These are phyloP conservation scores for Vanderwaltozyma yarrowii DNA, from an alignment of 805 yeast species.

Conservation along the genomic window DNA sequence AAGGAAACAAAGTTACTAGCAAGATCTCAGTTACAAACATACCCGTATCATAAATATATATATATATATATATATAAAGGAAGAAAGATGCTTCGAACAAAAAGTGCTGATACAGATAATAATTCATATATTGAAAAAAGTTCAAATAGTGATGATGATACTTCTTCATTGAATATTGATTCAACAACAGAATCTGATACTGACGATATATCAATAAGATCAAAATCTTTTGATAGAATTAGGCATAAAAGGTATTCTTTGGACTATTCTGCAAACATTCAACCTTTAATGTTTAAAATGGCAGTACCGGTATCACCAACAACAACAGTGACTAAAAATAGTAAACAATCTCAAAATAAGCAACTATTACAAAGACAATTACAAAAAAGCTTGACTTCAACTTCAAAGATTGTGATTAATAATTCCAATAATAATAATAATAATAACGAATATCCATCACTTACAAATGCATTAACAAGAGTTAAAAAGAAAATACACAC, in stretches of 20 bases:
- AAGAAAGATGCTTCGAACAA: not conserved
- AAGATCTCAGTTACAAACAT: too few relatives aligned
- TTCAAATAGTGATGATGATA: not conserved
- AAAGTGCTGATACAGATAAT: not conserved
- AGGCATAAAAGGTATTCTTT: not conserved
- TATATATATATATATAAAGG: too few relatives aligned
- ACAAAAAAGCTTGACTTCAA: not conserved
- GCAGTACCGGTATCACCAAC: not conserved
- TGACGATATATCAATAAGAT: not conserved
- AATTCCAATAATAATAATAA: too few relatives aligned
- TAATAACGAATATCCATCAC: not conserved
- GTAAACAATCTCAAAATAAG: not conserved
- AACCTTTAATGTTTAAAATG: conserved; percentile 20
- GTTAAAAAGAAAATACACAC: not conserved
- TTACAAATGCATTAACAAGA: not conserved
- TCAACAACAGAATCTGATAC: not conserved
- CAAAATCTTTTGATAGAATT: not conserved
- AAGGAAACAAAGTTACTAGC: too few relatives aligned
- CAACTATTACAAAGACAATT: too few relatives aligned
- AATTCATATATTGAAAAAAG: not conserved
- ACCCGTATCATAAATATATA: too few relatives aligned
- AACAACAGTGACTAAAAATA: not conserved
- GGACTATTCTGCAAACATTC: conserved; percentile 15
- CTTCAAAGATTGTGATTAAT: too few relatives aligned
- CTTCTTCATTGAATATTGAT: conserved; percentile 3